These are phyloP conservation scores for Leccinellum luteum DNA, from an alignment of 768 basidiomycete genomes.

Conservation along the genomic window DNA sequence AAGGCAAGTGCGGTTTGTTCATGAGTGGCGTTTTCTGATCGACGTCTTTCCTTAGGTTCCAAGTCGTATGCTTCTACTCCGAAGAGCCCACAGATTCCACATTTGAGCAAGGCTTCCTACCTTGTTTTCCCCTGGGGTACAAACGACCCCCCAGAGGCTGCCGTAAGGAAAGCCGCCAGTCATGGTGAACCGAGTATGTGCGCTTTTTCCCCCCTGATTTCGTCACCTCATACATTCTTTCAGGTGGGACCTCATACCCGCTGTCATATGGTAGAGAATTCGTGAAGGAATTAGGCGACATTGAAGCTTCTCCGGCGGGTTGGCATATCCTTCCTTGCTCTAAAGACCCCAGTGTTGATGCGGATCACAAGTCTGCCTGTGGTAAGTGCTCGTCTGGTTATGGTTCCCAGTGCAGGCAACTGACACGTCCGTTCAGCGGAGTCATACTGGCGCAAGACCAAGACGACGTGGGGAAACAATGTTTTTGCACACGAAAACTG, in stretches of 20 bases:
- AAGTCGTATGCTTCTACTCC: slow-evolving; percentile 10
- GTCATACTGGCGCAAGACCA: slow-evolving; percentile 58
- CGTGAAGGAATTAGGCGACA: slow-evolving; percentile 69
- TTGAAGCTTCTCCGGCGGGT: slow-evolving; percentile 78
- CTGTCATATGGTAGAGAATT: slow-evolving; percentile 29
- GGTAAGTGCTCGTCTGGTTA: slow-evolving; percentile 3
- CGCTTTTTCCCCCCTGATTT: background rate
- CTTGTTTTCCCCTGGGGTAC: slow-evolving; percentile 77
- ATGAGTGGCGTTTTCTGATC: background rate
- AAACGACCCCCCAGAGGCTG: slow-evolving; percentile 76
- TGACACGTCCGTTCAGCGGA: slow-evolving; percentile 18
- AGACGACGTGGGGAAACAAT: slow-evolving; percentile 87
- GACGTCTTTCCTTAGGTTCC: background rate
- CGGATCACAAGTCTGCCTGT: slow-evolving; percentile 8
- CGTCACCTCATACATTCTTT: background rate
- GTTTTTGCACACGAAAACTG: slow-evolving; percentile 96
- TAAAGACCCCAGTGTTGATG: slow-evolving; percentile 54
- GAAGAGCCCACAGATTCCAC: slow-evolving; percentile 11
- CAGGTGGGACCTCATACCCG: slow-evolving; percentile 5
- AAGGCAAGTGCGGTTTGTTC: background rate
- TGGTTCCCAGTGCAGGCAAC: background rate
- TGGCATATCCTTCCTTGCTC: slow-evolving; percentile 84
- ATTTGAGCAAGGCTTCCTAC: slow-evolving; percentile 47
- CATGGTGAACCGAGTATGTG: slow-evolving; percentile 18
- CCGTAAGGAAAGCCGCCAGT: slow-evolving; percentile 12